A percentile compares a stretch with the other conserved stretches of the same genome.
Conservation (phyloP, 352 stramenopile species). For the Saprolegnia diclina region DNA sequence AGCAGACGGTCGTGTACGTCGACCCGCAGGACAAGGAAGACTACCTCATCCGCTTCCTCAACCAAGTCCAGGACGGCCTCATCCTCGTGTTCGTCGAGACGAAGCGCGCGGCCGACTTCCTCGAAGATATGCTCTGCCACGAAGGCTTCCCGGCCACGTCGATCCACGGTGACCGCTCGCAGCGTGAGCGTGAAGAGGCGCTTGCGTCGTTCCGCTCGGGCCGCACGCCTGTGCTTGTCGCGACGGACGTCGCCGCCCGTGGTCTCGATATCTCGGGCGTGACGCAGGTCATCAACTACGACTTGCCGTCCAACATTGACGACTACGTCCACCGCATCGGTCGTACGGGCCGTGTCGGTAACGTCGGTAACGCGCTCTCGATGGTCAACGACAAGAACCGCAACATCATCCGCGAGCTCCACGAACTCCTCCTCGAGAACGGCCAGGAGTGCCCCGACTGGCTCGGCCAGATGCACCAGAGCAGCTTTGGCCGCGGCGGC, state of each 20-base stretch:
- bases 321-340: conserved; percentile 99
- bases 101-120: conserved; percentile 94
- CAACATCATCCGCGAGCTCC: conserved; percentile 95
- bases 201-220: conserved; percentile 91
- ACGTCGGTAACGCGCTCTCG: conserved; percentile 94
- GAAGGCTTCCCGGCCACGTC: conserved; percentile 88
- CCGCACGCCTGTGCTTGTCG: conserved; percentile 92
- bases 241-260: conserved; percentile 96
- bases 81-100: conserved; percentile 99
- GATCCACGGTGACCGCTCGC: conserved; percentile 98
- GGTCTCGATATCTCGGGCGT: conserved; percentile 99
- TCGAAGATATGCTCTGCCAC: conserved; percentile 94
- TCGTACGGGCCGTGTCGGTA: conserved; percentile 97
- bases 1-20: conserved; percentile 96
- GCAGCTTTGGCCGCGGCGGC: conserved; percentile 48
- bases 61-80: conserved; percentile 84
- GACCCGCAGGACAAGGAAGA: conserved; percentile 96
- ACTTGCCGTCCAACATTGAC: conserved; percentile 98
- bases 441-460: conserved; percentile 92
- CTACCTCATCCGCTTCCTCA: conserved; percentile 94
- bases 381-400: conserved; percentile 99
- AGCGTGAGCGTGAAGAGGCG: conserved; percentile 92
- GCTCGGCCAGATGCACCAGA: conserved; percentile 92
- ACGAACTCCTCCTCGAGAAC: conserved; percentile 95
- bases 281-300: conserved; percentile 96